Conservation (phyloP, 108 stramenopile genomes). For the Cylindrotheca closterium region DNA sequence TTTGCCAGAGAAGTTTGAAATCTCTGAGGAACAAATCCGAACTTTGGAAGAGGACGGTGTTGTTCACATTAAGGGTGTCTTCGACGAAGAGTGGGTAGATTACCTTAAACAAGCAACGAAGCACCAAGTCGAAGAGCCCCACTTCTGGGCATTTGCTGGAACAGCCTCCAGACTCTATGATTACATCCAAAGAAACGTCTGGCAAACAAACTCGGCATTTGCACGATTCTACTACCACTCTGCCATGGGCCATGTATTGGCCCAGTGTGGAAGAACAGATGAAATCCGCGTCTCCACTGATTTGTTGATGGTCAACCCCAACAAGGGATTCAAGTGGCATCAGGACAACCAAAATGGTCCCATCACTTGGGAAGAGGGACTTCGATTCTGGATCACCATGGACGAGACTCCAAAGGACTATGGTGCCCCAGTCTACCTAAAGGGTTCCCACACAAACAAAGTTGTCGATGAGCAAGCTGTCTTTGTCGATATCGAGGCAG, state of each 20-base stretch:
- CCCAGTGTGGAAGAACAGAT: constrained; percentile 81
- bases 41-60: constrained; percentile 86
- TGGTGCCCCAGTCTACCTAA: constrained; percentile 92
- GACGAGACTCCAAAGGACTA: constrained; percentile 89
- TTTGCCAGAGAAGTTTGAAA: constrained; percentile 60
- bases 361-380: constrained; percentile 82
- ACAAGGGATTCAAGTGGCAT: constrained; percentile 96
- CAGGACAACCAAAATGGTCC: constrained; percentile 95
- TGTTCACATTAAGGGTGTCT: constrained; percentile 78
- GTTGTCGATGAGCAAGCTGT: constrained; percentile 78
- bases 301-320: constrained; percentile 93
- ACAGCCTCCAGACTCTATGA: constrained; percentile 91
- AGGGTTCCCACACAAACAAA: constrained; percentile 79
- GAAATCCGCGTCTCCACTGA: constrained; percentile 88
- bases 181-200: constrained; percentile 92
- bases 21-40: constrained; percentile 77
- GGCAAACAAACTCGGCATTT: constrained; percentile 91
- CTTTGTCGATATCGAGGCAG: constrained; percentile 85
- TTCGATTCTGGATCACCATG: constrained; percentile 94
- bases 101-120: constrained; percentile 79
- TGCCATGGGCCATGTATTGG: constrained; percentile 82
- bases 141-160: constrained; percentile 93
- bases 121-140: constrained; percentile 77
- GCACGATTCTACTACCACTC: constrained; percentile 89
- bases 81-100: constrained; percentile 85